phyloP scores from a whole-genome alignment of 768 basidiomycete species.

The Leccinum variicolor region DNA sequence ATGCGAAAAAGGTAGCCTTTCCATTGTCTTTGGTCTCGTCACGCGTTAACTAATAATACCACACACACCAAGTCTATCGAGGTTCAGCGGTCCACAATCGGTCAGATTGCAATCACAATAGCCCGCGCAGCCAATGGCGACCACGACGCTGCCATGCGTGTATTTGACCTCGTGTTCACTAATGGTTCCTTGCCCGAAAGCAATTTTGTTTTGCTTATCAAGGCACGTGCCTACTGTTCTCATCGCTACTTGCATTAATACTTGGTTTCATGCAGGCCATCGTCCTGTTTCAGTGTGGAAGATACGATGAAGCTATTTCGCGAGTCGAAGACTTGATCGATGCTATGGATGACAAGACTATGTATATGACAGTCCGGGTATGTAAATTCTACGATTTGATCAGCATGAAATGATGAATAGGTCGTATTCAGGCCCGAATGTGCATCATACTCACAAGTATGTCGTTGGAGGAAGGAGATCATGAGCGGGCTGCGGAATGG shows the following conservation, averaged over 20 bases:
- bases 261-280: neutral
- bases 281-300: conserved; percentile 6
- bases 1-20: neutral
- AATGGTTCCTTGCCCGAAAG: neutral
- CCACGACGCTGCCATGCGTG: neutral
- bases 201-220: conserved; percentile 10
- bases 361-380: conserved; percentile 4
- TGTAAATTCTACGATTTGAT: neutral
- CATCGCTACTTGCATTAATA: neutral
- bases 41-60: neutral
- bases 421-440: conserved; percentile 4
- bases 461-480: neutral
- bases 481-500: neutral
- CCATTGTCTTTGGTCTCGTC: rapidly evolving
- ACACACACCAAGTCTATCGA: conserved; percentile 1
- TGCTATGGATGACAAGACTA: neutral
- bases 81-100: conserved; percentile 4
- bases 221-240: neutral
- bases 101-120: conserved; percentile 6
- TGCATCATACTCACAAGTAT: neutral
- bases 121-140: neutral
- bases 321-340: conserved; percentile 2
- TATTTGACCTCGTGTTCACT: conserved; percentile 11
- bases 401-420: neutral
- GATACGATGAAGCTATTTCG: neutral